A percentile compares a stretch with the other conserved stretches of the same genome.
phyloP scores from a whole-genome alignment of 176 grass and related monocot species.

The Aegilops tauschii region DNA sequence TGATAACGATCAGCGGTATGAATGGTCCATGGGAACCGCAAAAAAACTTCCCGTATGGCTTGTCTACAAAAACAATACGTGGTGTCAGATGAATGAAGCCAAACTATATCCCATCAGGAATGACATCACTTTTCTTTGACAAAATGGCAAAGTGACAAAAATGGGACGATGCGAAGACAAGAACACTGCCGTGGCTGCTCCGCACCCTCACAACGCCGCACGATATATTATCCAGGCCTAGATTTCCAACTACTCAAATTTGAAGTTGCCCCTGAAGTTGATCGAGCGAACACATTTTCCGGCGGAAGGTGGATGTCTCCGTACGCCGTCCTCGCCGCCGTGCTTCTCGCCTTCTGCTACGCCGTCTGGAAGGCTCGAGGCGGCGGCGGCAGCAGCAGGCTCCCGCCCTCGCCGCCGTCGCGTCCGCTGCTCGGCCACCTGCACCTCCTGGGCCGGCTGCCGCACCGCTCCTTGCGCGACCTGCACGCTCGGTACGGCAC shows the following conservation, averaged over 20 bases:
- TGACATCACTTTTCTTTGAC: too few species aligned
- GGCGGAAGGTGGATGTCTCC: not conserved
- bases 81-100: too few species aligned
- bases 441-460: constrained; percentile 35
- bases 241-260: not conserved
- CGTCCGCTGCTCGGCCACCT: constrained; percentile 63
- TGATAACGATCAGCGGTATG: too few species aligned
- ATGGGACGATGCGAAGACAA: not conserved
- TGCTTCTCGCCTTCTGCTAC: not conserved
- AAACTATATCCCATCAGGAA: too few species aligned
- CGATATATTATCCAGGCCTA: not conserved
- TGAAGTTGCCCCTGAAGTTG: too few species aligned
- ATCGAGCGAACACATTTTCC: not conserved
- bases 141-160: not conserved
- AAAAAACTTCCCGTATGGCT: too few species aligned
- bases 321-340: constrained; percentile 16
- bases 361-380: not conserved
- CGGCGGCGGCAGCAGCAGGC: not conserved
- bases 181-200: not conserved
- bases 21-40: too few species aligned
- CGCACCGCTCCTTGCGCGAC: constrained; percentile 45
- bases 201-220: not conserved
- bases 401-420: constrained; percentile 63
- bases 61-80: too few species aligned
- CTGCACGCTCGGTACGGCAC: constrained; percentile 41